Evolutionary conservation across 345 rosid species (phyloP).

Genomic region (Nasturtium officinale): DNA sequence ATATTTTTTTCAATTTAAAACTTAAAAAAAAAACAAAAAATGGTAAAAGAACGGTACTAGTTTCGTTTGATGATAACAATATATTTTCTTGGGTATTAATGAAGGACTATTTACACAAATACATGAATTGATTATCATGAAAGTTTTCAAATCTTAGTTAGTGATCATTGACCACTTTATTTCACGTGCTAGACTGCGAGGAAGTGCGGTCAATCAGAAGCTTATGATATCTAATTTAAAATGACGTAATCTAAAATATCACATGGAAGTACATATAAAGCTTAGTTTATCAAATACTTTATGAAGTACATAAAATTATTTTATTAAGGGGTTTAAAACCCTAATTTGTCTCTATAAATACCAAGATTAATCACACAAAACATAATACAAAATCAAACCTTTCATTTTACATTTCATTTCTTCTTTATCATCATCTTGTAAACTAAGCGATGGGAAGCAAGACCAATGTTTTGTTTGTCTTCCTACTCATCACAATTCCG

Average conservation of each 20-base stretch:
- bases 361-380: conserved; percentile 23
- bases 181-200: conserved; percentile 14
- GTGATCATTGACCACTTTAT: conserved; percentile 27
- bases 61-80: too few relatives aligned
- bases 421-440: conserved; percentile 9
- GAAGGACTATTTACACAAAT: not conserved
- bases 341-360: conserved; percentile 31
- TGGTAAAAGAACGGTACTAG: not conserved
- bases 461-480: conserved; percentile 38
- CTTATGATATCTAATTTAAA: conserved; percentile 24
- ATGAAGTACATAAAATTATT: not conserved
- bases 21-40: too few relatives aligned
- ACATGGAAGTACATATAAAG: conserved; percentile 29
- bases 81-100: not conserved
- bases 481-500: conserved; percentile 12
- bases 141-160: not conserved
- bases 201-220: conserved; percentile 35
- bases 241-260: conserved; percentile 17
- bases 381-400: conserved; percentile 23
- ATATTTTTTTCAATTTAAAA: too few relatives aligned
- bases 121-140: not conserved
- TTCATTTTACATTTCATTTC: conserved; percentile 18
- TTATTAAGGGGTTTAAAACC: conserved; percentile 1
- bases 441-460: conserved; percentile 25
- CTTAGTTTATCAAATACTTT: conserved; percentile 10